Percentiles rank a stretch among this genome's conserved stretches.
Evolutionary conservation across 306 rosid genomes (phyloP).

Genomic region (Castanea sativa): DNA sequence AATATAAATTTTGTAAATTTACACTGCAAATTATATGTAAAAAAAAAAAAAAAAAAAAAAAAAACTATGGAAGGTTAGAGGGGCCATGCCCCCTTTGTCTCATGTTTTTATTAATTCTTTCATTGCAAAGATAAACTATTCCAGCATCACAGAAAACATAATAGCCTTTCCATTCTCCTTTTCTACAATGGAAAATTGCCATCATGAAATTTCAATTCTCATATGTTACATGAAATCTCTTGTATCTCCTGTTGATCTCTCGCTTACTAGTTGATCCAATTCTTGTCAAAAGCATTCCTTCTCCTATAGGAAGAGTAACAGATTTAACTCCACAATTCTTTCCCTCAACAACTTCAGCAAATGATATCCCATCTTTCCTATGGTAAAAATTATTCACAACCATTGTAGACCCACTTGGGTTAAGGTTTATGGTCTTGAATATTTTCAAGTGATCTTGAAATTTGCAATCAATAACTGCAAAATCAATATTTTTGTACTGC

Average conservation of each 20-base stretch:
- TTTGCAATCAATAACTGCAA: constrained; percentile 25
- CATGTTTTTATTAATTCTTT: no score
- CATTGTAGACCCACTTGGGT: constrained; percentile 17
- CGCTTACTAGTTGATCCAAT: constrained; percentile 3
- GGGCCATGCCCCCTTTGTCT: no score
- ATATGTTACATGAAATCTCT: constrained; percentile 26
- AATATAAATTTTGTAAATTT: no score
- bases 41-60: no score
- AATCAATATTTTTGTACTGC: constrained; percentile 9
- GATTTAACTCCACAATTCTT: neutral
- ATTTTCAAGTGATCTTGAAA: constrained; percentile 4
- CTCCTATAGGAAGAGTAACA: constrained; percentile 15
- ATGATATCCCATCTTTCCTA: neutral
- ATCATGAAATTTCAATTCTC: neutral
- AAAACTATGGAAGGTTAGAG: no score
- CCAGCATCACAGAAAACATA: no score
- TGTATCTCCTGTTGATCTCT: constrained; percentile 1
- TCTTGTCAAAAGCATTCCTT: constrained; percentile 19
- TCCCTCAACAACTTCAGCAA: constrained; percentile 10
- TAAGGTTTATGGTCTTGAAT: constrained; percentile 16
- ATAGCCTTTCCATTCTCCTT: no score
- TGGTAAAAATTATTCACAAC: constrained; percentile 2
- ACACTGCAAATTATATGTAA: no score
- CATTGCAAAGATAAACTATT: no score
- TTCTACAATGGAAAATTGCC: neutral